Conservation (phyloP, 1,284 basidiomycete genomes). For the Irpex sp. region DNA sequence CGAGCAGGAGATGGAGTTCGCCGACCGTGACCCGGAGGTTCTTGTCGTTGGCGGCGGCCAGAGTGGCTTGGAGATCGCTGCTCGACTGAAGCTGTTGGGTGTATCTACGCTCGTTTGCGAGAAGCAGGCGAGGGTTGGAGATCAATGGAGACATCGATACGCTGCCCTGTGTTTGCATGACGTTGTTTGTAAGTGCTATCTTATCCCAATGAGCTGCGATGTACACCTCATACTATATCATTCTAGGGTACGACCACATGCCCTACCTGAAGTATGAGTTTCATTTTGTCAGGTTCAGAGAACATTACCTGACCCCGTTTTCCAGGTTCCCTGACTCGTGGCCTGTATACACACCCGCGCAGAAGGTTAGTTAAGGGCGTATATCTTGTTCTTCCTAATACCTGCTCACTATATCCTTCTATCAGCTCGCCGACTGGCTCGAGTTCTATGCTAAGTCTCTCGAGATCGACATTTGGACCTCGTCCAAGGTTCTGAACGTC, state of each 20-base stretch:
- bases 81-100: constrained; percentile 47
- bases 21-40: constrained; percentile 33
- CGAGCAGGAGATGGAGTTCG: constrained; percentile 31
- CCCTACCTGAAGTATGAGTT: constrained; percentile 45
- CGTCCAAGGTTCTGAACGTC: constrained; percentile 37
- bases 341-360: constrained; percentile 52
- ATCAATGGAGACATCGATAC: constrained; percentile 53
- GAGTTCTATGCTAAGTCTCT: constrained; percentile 57
- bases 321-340: constrained; percentile 46
- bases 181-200: constrained; percentile 45
- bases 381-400: neutral
- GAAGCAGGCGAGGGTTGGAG: constrained; percentile 44
- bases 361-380: constrained; percentile 30
- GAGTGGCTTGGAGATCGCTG: constrained; percentile 36
- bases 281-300: neutral
- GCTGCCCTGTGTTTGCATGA: constrained; percentile 54
- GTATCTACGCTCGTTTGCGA: constrained; percentile 49
- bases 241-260: constrained; percentile 33
- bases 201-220: neutral
- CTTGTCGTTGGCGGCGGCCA: constrained; percentile 60
- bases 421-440: constrained; percentile 51
- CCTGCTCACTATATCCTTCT: neutral
- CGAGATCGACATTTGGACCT: constrained; percentile 60
- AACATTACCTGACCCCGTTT: neutral
- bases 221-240: neutral